Evolutionary conservation across 306 rosid species (phyloP).

Genomic region (Quercus agrifolia): DNA sequence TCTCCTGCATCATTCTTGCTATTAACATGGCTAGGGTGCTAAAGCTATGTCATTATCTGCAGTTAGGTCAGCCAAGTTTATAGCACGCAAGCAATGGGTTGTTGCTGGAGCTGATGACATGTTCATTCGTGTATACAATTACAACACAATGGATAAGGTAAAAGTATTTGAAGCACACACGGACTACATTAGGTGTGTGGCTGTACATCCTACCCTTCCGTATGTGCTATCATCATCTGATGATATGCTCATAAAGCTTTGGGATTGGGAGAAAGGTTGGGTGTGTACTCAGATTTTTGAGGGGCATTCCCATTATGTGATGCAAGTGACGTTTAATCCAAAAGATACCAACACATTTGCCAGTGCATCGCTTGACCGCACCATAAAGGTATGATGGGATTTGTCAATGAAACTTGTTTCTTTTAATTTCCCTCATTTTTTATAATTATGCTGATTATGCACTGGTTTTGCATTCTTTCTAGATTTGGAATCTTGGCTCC

Average conservation of each 20-base stretch:
- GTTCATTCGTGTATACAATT: slow-evolving; percentile 94
- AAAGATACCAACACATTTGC: slow-evolving; percentile 99
- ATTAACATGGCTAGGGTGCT: slow-evolving; percentile 16
- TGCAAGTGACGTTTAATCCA: slow-evolving; percentile 99
- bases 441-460: slow-evolving; percentile 19
- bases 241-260: slow-evolving; percentile 99
- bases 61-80: slow-evolving; percentile 99
- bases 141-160: slow-evolving; percentile 97
- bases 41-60: slow-evolving; percentile 34
- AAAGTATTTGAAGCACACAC: slow-evolving; percentile 99
- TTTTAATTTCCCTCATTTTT: slow-evolving; percentile 3
- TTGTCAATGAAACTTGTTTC: slow-evolving; percentile 9
- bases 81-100: slow-evolving; percentile 97
- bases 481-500: slow-evolving; percentile 99
- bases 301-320: slow-evolving; percentile 98
- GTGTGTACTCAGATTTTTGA: slow-evolving; percentile 96
- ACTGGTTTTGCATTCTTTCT: slow-evolving; percentile 24
- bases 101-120: slow-evolving; percentile 99
- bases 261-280: slow-evolving; percentile 99
- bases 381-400: slow-evolving; percentile 74
- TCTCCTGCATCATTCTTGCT: slow-evolving; percentile 11
- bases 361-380: slow-evolving; percentile 99
- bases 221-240: slow-evolving; percentile 96
- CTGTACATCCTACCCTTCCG: slow-evolving; percentile 98
- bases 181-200: slow-evolving; percentile 96